phyloP scores from a whole-genome alignment of 225 moss, liverwort and hornwort species.

The Thuidium tamariscinum region DNA sequence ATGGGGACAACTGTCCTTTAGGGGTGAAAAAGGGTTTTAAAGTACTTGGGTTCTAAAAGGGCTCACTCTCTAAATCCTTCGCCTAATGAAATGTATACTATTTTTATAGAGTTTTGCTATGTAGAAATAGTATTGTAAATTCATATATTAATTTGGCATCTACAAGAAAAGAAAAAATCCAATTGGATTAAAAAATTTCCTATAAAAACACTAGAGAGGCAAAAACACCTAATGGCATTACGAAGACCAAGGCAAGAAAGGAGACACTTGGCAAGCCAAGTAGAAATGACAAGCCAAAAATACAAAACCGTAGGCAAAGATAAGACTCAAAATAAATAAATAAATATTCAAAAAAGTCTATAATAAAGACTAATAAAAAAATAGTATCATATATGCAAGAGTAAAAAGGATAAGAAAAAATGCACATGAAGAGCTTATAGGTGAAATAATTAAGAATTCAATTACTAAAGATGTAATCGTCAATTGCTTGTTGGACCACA shows the following conservation, averaged over 20 bases:
- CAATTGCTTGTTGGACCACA: no score
- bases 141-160: neutral
- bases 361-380: no score
- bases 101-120: neutral
- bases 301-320: no score
- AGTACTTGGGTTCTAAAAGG: accelerated
- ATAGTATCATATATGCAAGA: no score
- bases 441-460: no score
- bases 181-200: neutral
- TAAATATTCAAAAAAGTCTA: no score
- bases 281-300: no score
- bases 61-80: neutral
- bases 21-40: neutral
- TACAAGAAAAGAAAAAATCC: neutral
- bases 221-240: neutral
- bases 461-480: no score
- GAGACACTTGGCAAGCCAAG: neutral
- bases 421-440: no score
- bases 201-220: neutral
- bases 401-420: no score
- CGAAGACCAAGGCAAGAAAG: neutral
- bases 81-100: neutral
- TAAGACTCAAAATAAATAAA: no score
- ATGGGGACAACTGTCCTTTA: no score
- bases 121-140: neutral